Conservation (phyloP, 192 early-diverging fungal species). For the Linderina pennispora region DNA sequence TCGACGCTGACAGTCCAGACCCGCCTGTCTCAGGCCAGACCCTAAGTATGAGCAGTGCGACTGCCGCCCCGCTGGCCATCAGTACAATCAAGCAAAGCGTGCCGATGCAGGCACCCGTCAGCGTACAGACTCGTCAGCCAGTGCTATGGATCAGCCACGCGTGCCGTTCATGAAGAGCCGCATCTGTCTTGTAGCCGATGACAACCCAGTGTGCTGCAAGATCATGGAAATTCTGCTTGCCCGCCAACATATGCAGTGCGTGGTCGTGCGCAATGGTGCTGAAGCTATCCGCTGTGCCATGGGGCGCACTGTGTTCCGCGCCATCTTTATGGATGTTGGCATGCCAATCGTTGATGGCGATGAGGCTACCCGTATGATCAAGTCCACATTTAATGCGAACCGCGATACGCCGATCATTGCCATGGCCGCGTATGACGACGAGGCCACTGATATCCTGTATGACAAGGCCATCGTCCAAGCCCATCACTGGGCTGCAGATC, state of each 20-base stretch:
- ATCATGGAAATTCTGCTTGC: constrained; percentile 86
- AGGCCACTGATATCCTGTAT: constrained; percentile 27
- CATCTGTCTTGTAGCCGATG: constrained; percentile 76
- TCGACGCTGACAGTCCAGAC: too few relatives aligned
- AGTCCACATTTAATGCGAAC: constrained; percentile 86
- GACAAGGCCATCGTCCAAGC: constrained; percentile 31
- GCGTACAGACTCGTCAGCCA: too few relatives aligned
- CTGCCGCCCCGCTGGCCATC: too few relatives aligned
- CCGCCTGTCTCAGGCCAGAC: too few relatives aligned
- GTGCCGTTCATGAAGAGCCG: constrained; percentile 36
- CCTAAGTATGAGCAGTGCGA: too few relatives aligned
- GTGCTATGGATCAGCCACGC: too few relatives aligned
- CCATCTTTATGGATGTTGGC: constrained; percentile 90
- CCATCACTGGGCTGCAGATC: too few relatives aligned
- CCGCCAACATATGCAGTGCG: constrained; percentile 69
- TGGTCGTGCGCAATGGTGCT: constrained; percentile 82
- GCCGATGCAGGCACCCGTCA: too few relatives aligned
- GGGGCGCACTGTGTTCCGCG: constrained; percentile 83
- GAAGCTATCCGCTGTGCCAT: constrained; percentile 86
- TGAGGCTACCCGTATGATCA: constrained; percentile 89
- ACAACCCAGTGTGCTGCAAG: constrained; percentile 84
- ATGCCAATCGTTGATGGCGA: constrained; percentile 97
- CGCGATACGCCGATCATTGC: constrained; percentile 76
- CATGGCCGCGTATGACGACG: constrained; percentile 69
- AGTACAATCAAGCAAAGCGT: background rate